These are phyloP conservation scores for Fusarium neocosmosporiellum DNA, from an alignment of 2,329 filamentous ascomycete species.

Conservation along the genomic window DNA sequence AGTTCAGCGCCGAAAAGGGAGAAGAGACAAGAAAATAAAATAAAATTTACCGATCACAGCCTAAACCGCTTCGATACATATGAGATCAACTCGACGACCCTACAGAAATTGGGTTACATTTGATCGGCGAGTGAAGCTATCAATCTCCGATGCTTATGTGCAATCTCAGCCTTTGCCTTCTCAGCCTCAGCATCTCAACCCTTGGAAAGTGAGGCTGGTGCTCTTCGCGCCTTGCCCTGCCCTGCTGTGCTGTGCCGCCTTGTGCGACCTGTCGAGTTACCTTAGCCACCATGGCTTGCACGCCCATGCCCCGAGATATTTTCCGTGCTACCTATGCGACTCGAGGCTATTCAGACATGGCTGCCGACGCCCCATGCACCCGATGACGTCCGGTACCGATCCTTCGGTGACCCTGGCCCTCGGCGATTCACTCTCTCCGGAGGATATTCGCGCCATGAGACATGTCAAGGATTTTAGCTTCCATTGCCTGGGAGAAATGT, in stretches of 20 bases:
- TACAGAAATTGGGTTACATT: constrained; percentile 36
- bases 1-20: constrained; percentile 9
- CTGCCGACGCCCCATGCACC: constrained; percentile 3
- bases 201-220: background rate
- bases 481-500: background rate
- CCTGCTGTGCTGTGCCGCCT: background rate
- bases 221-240: background rate
- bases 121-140: constrained; percentile 28
- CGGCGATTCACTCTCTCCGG: constrained; percentile 1
- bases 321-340: background rate
- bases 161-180: background rate
- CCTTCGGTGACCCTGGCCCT: constrained; percentile 23
- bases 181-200: constrained; percentile 6
- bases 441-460: constrained; percentile 24
- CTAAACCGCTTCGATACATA: constrained; percentile 9
- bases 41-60: background rate
- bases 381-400: constrained; percentile 21
- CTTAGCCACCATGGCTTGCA: background rate
- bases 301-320: background rate
- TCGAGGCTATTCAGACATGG: constrained; percentile 13
- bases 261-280: background rate
- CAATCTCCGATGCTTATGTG: background rate
- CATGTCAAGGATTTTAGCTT: constrained; percentile 16
- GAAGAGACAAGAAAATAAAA: constrained; percentile 8
- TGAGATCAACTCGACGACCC: constrained; percentile 20